Conservation (phyloP, 2,329 filamentous ascomycete genomes). For the Calonectria montana region DNA sequence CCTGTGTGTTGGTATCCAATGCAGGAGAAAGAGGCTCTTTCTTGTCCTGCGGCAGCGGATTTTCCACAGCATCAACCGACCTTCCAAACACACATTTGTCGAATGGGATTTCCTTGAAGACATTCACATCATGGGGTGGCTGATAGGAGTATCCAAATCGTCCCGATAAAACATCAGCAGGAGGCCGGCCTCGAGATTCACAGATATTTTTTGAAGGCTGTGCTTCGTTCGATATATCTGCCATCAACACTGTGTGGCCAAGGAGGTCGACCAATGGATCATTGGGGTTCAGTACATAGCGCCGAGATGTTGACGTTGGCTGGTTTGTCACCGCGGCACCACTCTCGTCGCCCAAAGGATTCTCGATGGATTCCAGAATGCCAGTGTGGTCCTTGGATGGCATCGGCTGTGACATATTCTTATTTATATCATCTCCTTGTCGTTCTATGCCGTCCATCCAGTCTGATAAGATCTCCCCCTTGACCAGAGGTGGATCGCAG, state of each 20-base stretch:
- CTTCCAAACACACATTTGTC: no score
- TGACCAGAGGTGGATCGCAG: neutral
- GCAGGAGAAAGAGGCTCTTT: no score
- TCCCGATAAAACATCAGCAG: neutral
- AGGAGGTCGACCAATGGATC: neutral
- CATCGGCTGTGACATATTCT: neutral
- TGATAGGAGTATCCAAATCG: neutral
- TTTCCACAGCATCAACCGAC: neutral
- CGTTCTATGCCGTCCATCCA: neutral
- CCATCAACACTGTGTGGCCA: neutral
- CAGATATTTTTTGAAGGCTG: no score
- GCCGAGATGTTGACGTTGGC: neutral
- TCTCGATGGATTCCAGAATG: neutral
- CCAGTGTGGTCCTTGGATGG: neutral
- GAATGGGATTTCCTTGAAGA: neutral
- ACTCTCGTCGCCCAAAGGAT: neutral
- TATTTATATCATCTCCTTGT: neutral
- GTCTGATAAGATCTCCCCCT: neutral
- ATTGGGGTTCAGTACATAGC: neutral
- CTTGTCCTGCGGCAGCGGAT: no score
- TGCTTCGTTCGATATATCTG: no score
- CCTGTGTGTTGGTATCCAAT: no score
- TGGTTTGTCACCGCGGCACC: neutral
- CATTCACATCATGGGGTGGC: no score
- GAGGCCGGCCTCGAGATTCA: no score